These are phyloP conservation scores for Phyllosticta capitalensis DNA, from an alignment of 2,329 filamentous ascomycete genomes.

Conservation along the genomic window DNA sequence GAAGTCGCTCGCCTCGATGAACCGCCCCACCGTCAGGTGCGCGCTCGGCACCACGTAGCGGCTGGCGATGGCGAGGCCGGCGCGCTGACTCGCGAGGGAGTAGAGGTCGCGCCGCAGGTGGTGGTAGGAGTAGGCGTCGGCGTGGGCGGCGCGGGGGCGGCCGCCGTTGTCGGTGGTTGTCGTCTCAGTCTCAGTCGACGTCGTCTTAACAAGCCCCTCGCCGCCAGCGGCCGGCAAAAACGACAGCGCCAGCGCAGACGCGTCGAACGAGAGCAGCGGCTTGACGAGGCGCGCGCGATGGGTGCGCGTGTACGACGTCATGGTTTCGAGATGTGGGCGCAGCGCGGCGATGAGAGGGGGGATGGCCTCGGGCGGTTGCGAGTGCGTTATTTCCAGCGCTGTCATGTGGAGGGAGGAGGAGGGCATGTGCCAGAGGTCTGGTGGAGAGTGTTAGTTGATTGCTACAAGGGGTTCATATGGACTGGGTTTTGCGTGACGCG, in stretches of 20 bases:
- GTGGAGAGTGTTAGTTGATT: slow-evolving; percentile 10
- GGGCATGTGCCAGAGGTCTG: slow-evolving; percentile 86
- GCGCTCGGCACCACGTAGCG: slow-evolving; percentile 84
- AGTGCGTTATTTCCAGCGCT: slow-evolving; percentile 74
- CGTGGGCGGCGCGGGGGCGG: slow-evolving; percentile 26
- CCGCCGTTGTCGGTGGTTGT: not conserved
- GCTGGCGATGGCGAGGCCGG: slow-evolving; percentile 60
- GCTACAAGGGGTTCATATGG: not conserved
- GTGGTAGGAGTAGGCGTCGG: slow-evolving; percentile 75
- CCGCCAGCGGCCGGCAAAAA: slow-evolving; percentile 68
- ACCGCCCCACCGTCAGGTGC: slow-evolving; percentile 80
- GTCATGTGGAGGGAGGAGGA: slow-evolving; percentile 72
- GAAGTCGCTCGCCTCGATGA: slow-evolving; percentile 57
- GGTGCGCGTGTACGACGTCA: slow-evolving; percentile 55
- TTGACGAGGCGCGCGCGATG: slow-evolving; percentile 70
- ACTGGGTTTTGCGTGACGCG: not conserved
- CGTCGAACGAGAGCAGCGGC: slow-evolving; percentile 74
- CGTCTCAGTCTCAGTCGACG: not conserved
- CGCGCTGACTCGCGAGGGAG: slow-evolving; percentile 31
- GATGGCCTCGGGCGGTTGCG: slow-evolving; percentile 61
- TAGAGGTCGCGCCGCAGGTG: slow-evolving; percentile 78
- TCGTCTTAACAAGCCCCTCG: not conserved
- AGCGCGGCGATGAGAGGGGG: slow-evolving; percentile 50
- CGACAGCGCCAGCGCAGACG: slow-evolving; percentile 74
- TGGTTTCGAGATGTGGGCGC: slow-evolving; percentile 50